phyloP scores from a whole-genome alignment of 2,329 filamentous ascomycete species.

The Mycogone perniciosa region DNA sequence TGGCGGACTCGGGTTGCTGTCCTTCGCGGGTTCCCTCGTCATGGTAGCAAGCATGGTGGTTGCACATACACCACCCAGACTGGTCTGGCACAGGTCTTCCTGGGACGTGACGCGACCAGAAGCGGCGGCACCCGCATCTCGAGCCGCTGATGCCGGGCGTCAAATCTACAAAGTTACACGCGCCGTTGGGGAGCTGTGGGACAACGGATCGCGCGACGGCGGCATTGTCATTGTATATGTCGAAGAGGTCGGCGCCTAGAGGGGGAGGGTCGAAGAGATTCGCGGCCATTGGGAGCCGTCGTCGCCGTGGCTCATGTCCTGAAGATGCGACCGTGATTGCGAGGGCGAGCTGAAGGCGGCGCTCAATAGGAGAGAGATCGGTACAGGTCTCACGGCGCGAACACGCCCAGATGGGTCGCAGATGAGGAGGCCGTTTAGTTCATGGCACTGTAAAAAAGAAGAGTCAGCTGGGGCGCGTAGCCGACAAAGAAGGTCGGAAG shows the following conservation, averaged over 20 bases:
- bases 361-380: conserved; percentile 2
- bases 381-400: conserved; percentile 25
- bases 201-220: conserved; percentile 19
- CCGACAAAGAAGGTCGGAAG: neutral
- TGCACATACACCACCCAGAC: conserved; percentile 53
- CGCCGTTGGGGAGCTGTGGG: conserved; percentile 42
- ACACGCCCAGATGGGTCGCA: conserved; percentile 31
- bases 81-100: conserved; percentile 35
- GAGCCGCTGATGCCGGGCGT: conserved; percentile 45
- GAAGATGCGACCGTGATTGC: conserved; percentile 7
- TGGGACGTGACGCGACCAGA: conserved; percentile 44
- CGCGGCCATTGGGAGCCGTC: conserved; percentile 42
- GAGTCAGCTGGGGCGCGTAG: neutral
- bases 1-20: conserved; percentile 16
- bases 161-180: conserved; percentile 53
- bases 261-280: conserved; percentile 41
- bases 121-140: conserved; percentile 54
- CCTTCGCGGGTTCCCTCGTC: conserved; percentile 36
- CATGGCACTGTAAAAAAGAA: conserved; percentile 25
- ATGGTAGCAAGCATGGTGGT: conserved; percentile 57
- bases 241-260: conserved; percentile 43
- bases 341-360: conserved; percentile 7
- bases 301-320: conserved; percentile 22
- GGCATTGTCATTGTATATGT: conserved; percentile 47
- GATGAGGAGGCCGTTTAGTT: conserved; percentile 25